phyloP scores from a whole-genome alignment of 306 rosid genomes.

The Lathyrus oleraceus region DNA sequence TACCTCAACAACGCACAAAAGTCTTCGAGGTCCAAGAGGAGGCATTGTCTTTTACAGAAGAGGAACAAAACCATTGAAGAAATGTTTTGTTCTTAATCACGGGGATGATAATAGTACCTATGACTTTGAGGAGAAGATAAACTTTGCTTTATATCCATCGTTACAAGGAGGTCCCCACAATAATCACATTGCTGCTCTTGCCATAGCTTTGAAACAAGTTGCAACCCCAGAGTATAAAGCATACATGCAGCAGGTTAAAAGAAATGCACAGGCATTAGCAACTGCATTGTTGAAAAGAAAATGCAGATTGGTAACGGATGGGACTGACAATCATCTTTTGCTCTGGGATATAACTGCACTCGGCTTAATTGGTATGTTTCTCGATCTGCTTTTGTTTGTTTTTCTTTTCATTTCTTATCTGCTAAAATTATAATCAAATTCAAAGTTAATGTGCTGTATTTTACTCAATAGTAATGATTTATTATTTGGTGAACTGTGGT shows the following conservation, averaged over 20 bases:
- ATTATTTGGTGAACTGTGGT: background rate
- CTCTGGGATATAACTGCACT: constrained; percentile 84
- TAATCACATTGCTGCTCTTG: constrained; percentile 84
- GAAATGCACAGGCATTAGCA: constrained; percentile 83
- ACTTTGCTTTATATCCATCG: constrained; percentile 72
- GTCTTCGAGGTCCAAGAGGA: constrained; percentile 88
- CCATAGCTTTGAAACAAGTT: constrained; percentile 80
- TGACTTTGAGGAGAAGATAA: constrained; percentile 81
- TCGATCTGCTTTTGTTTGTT: constrained; percentile 12
- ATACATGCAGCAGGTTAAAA: constrained; percentile 79
- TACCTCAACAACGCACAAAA: constrained; percentile 89
- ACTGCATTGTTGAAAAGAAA: constrained; percentile 74
- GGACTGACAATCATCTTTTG: constrained; percentile 85
- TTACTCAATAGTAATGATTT: background rate
- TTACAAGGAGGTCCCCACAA: constrained; percentile 95
- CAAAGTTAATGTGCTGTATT: background rate
- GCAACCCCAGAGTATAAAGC: constrained; percentile 73
- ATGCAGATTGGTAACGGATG: constrained; percentile 82
- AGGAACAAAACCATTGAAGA: constrained; percentile 62
- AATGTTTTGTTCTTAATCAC: constrained; percentile 47
- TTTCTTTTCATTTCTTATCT: background rate
- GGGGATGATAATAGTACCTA: constrained; percentile 55
- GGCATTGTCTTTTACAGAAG: constrained; percentile 79
- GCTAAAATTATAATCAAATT: background rate
- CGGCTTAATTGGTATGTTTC: constrained; percentile 62